phyloP scores from a whole-genome alignment of 2,329 filamentous ascomycete genomes.

The Penicillium sp. region DNA sequence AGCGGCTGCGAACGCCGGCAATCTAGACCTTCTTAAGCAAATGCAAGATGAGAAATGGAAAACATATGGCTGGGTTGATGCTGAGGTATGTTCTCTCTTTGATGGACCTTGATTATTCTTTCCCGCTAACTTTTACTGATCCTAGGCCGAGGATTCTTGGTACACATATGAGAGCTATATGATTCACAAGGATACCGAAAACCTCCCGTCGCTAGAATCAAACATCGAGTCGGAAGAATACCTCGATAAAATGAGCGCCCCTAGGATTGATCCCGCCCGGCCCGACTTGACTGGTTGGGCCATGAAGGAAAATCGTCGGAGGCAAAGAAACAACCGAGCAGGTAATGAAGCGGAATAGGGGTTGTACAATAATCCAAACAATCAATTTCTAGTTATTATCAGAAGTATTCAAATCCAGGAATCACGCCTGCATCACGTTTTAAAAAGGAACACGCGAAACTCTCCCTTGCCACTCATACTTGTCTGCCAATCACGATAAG shows the following conservation, averaged over 20 bases:
- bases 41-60: conserved; percentile 84
- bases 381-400: not conserved
- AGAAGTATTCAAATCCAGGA: not conserved
- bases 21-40: conserved; percentile 71
- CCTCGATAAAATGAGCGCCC: conserved; percentile 62
- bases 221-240: conserved; percentile 59
- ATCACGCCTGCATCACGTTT: not conserved
- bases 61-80: conserved; percentile 64
- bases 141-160: conserved; percentile 65
- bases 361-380: conserved; percentile 1
- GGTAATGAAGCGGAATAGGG: conserved; percentile 19
- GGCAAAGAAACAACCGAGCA: conserved; percentile 26
- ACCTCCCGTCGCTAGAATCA: conserved; percentile 52
- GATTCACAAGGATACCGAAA: conserved; percentile 51
- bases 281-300: conserved; percentile 46
- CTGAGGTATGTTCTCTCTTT: conserved; percentile 27
- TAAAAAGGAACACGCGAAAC: not conserved
- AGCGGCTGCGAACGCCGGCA: conserved; percentile 61
- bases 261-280: conserved; percentile 45
- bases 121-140: conserved; percentile 14
- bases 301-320: conserved; percentile 44
- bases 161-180: conserved; percentile 71
- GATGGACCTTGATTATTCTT: not conserved
- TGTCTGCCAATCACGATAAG: conserved; percentile 10
- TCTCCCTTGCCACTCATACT: conserved; percentile 1